Percentiles rank a stretch among this genome's conserved stretches.
Conservation (phyloP, 1,284 basidiomycete species). For the Cutaneotrichosporon daszewskae region DNA sequence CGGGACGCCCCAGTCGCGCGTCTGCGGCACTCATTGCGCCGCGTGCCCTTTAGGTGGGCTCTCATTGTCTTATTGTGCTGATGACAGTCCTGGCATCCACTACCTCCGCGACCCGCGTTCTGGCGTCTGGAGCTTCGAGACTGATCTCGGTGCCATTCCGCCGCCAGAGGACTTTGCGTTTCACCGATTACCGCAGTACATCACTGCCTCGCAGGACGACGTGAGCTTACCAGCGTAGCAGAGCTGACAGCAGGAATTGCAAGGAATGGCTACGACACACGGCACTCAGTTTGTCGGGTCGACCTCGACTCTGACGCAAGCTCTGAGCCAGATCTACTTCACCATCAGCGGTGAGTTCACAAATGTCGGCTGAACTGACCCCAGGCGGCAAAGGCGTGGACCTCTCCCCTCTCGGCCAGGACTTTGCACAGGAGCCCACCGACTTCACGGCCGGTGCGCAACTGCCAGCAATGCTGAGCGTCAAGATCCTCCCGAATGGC, state of each 20-base stretch:
- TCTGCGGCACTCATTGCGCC: slow-evolving; percentile 70
- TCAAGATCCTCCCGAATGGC: slow-evolving; percentile 55
- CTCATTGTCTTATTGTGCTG: too few relatives aligned
- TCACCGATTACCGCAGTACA: slow-evolving; percentile 67
- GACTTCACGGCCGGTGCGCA: slow-evolving; percentile 75
- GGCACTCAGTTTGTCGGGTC: slow-evolving; percentile 64
- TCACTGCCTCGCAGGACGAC: slow-evolving; percentile 74
- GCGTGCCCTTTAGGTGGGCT: slow-evolving; percentile 82
- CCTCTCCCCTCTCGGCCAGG: slow-evolving; percentile 55
- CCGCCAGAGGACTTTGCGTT: slow-evolving; percentile 86
- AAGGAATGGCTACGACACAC: too few relatives aligned
- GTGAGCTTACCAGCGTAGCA: slow-evolving; percentile 63
- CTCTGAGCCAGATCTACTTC: slow-evolving; percentile 84
- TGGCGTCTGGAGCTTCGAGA: slow-evolving; percentile 77
- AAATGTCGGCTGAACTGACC: too few relatives aligned
- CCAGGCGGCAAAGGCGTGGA: slow-evolving; percentile 60
- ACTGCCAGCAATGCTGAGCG: slow-evolving; percentile 66
- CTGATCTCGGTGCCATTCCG: slow-evolving; percentile 64
- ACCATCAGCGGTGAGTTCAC: slow-evolving; percentile 59
- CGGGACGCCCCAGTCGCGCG: slow-evolving; percentile 54
- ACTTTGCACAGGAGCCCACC: slow-evolving; percentile 57
- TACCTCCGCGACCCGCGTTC: slow-evolving; percentile 83
- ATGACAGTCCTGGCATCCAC: slow-evolving; percentile 88
- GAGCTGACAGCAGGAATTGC: too few relatives aligned
- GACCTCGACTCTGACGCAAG: slow-evolving; percentile 82